phyloP scores from a whole-genome alignment of 345 rosid genomes.

The Erysimum cheiranthoides region DNA sequence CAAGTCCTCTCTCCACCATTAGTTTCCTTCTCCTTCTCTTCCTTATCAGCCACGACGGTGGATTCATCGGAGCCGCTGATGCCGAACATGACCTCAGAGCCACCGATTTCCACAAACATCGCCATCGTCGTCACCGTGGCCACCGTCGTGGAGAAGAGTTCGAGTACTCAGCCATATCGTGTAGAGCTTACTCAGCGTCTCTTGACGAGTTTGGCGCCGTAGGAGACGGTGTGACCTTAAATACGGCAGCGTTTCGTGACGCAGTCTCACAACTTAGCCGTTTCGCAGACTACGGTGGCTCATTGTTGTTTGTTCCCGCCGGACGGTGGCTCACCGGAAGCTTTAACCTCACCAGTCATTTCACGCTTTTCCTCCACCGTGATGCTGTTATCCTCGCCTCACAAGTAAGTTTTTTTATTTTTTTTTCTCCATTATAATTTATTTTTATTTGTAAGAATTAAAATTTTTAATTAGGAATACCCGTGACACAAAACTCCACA shows the following conservation, averaged over 20 bases:
- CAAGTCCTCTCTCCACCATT: constrained; percentile 33
- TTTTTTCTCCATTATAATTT: neutral
- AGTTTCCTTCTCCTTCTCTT: constrained; percentile 30
- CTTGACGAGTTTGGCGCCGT: constrained; percentile 85
- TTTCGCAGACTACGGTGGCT: constrained; percentile 67
- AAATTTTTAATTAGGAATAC: constrained; percentile 13
- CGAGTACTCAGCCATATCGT: constrained; percentile 57
- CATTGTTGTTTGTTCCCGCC: constrained; percentile 76
- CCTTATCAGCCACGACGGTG: constrained; percentile 21
- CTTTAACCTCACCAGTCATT: constrained; percentile 89
- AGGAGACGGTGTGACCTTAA: constrained; percentile 78
- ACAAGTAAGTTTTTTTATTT: constrained; percentile 55
- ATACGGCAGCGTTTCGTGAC: constrained; percentile 70
- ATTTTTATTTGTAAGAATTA: neutral
- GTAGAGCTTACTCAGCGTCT: constrained; percentile 77
- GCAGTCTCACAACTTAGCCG: constrained; percentile 69
- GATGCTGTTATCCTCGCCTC: constrained; percentile 87
- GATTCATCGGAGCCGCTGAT: constrained; percentile 10
- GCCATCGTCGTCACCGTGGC: constrained; percentile 43
- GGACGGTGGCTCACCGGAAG: constrained; percentile 92
- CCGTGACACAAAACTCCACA: constrained; percentile 47
- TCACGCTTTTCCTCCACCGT: constrained; percentile 77
- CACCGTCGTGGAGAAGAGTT: constrained; percentile 52
- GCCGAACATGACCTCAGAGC: constrained; percentile 35
- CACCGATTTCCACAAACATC: constrained; percentile 32